Base-by-base conservation (phyloP, 2,329 filamentous ascomycete genomes). In the Alternaria infectoria region DNA sequence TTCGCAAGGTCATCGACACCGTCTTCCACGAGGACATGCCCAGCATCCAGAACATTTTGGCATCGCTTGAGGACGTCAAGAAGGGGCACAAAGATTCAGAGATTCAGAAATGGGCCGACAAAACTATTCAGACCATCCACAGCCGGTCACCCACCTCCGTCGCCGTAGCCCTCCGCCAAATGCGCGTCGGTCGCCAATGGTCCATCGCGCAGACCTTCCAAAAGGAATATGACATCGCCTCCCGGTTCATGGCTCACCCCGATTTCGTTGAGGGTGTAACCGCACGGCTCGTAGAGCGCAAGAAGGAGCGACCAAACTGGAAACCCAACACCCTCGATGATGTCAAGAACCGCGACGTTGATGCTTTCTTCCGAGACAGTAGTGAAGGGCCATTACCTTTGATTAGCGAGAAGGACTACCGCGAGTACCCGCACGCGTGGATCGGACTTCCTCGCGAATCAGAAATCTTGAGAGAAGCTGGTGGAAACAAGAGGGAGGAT, bases 181-280 rank as follows among this genome's bases (percentile, higher is more conserved):
- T 98, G 88, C 90, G 89, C 69, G 81, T 91, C 52, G 93, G 92
- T 64, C 82, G 83, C 70, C 77, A 84, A 32, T 98, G 96, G 96
- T 86, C 86, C 67, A 97, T 99, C 73, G 83, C 87, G 15, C 87
- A 97, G 81, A 90, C 95, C 1, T 99, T 98, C 85, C 85, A 90
- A 76, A 89, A 89, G 67, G 96, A 99, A 83, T 88, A 96, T 81
- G 86, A 91, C 75, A 93, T 99, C 63, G 93, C 95, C 2, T 84
- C 86, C 62, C 88, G 89, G 67, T 98, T 99, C 84, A 98, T 99
- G 95, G 86, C 86, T 60, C 91, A 96, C 78, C 91, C 88, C 5
- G 96, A 99, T 81, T 99, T 99, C 76, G 89, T 89, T 46, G 93
- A 97, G 81, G 96, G 96, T 57, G 95, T 99, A n/a, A 88, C 88